Evolutionary conservation across 1,284 basidiomycete genomes (phyloP).

Genomic region (Rhodotorula sp.): DNA sequence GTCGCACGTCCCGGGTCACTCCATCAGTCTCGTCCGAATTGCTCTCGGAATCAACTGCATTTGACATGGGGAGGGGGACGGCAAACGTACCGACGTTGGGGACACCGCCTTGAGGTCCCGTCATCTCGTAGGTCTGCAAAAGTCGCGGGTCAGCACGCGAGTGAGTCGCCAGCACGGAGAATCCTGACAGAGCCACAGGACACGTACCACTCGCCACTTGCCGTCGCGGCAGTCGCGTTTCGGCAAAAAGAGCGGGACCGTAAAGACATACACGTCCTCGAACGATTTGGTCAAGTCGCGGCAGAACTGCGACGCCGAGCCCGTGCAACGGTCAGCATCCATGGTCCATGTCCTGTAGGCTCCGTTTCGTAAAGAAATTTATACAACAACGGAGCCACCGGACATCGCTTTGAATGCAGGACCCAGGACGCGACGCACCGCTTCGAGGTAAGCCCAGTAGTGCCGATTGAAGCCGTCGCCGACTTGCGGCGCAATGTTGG

Average conservation of each 20-base stretch:
- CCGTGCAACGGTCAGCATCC: background rate
- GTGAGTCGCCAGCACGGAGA: background rate
- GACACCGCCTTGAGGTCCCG: slow-evolving; percentile 63
- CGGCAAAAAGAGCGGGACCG: slow-evolving; percentile 94
- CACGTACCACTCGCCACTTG: slow-evolving; percentile 86
- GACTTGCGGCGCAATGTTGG: slow-evolving; percentile 97
- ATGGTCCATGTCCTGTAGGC: too few relatives aligned
- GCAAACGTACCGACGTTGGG: slow-evolving; percentile 55
- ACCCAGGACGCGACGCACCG: slow-evolving; percentile 18
- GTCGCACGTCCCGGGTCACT: slow-evolving; percentile 50
- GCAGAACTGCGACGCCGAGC: slow-evolving; percentile 61
- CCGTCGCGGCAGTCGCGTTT: slow-evolving; percentile 71
- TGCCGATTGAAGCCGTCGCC: slow-evolving; percentile 97
- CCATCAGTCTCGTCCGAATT: background rate
- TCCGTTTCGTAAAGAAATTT: background rate
- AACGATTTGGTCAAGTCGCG: slow-evolving; percentile 80
- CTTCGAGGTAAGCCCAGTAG: slow-evolving; percentile 94
- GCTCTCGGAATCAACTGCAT: too few relatives aligned
- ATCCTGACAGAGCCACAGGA: background rate
- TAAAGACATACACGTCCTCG: slow-evolving; percentile 94
- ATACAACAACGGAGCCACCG: background rate
- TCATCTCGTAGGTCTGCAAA: slow-evolving; percentile 80
- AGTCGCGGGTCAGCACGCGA: background rate
- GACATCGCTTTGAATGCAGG: background rate
- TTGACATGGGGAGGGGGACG: background rate